Evolutionary conservation across 768 basidiomycete species (phyloP).

Genomic region (Russula emetica): DNA sequence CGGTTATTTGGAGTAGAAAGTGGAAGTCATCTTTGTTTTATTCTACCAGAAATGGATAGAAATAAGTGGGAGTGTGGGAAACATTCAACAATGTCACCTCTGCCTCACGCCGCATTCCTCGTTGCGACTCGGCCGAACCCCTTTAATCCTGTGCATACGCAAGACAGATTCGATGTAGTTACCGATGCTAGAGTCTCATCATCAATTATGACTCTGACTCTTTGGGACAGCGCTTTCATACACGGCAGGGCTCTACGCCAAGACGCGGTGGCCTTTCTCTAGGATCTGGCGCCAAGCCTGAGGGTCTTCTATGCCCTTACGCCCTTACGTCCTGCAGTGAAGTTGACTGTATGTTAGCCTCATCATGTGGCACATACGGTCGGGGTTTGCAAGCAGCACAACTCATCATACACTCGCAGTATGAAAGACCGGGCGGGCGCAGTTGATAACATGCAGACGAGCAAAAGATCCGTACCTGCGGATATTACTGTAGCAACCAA

Average conservation of each 20-base stretch:
- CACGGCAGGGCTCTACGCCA: background rate
- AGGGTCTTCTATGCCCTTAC: background rate
- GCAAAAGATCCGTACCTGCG: background rate
- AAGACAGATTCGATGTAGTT: background rate
- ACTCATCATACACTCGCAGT: background rate
- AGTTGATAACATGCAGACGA: background rate
- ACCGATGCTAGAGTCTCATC: background rate
- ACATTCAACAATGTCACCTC: background rate
- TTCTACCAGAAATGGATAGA: background rate
- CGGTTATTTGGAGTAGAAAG: background rate
- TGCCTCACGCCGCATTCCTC: too few relatives aligned
- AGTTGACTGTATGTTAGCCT: constrained; percentile 12
- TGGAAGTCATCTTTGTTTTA: too few relatives aligned
- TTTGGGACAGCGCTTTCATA: background rate
- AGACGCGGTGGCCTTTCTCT: background rate
- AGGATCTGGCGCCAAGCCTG: background rate
- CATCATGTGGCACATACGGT: constrained; percentile 4
- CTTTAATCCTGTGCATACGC: constrained; percentile 11
- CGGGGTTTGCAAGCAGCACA: background rate
- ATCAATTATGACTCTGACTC: constrained; percentile 9
- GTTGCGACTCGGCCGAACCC: background rate
- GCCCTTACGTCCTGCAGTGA: background rate
- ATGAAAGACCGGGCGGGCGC: constrained; percentile 2
- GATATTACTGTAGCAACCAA: background rate
- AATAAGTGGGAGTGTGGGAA: background rate